Percentiles rank a stretch among this genome's conserved stretches.
phyloP scores from a whole-genome alignment of 257 asterid species.

The Euphrasia confusa region DNA sequence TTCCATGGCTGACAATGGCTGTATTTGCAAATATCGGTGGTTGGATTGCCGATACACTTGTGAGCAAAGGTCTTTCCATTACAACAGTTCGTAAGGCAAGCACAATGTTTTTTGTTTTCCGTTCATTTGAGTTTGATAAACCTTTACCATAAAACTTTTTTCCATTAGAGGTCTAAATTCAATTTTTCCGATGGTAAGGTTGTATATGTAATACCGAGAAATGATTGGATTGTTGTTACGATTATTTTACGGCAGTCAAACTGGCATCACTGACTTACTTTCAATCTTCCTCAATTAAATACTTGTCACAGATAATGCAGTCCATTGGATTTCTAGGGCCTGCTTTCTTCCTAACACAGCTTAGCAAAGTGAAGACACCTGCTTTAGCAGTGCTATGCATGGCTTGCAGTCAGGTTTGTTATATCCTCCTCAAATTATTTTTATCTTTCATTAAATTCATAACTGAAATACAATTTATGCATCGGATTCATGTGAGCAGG shows the following conservation, averaged over 20 bases:
- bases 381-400: constrained; percentile 90
- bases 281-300: constrained; percentile 15
- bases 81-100: constrained; percentile 48
- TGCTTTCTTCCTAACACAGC: constrained; percentile 83
- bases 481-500: constrained; percentile 37
- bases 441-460: not conserved
- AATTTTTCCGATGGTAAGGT: too few relatives aligned
- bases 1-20: constrained; percentile 97
- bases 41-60: constrained; percentile 91
- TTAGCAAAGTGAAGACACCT: constrained; percentile 76
- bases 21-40: constrained; percentile 90
- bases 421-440: constrained; percentile 19
- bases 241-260: not conserved
- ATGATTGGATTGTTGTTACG: too few relatives aligned
- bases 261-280: not conserved
- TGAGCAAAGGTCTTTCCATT: constrained; percentile 80
- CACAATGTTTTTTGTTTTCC: not conserved
- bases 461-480: constrained; percentile 13
- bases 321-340: constrained; percentile 94
- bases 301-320: constrained; percentile 77
- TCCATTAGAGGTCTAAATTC: not conserved
- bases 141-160: not conserved
- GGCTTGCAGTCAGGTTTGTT: constrained; percentile 89
- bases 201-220: too few relatives aligned
- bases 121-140: not conserved